Evolutionary conservation across 2,329 filamentous ascomycete genomes (phyloP).

Genomic region (Davidsoniella australis): DNA sequence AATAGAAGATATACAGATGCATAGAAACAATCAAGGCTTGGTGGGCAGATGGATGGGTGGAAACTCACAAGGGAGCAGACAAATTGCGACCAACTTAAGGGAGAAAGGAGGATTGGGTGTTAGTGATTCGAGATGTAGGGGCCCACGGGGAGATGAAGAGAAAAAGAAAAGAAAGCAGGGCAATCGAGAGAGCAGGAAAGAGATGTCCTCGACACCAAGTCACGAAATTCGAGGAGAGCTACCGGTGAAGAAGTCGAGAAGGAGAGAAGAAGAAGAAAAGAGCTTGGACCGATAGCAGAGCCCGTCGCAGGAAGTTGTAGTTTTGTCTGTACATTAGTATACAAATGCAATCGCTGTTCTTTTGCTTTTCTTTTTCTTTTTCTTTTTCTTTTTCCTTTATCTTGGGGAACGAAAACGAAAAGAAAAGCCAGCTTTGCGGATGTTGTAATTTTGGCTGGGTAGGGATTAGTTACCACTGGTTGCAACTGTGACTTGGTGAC

Average conservation of each 20-base stretch:
- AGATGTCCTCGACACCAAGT: no score
- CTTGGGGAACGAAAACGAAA: no score
- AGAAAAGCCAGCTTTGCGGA: no score
- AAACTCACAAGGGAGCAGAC: neutral
- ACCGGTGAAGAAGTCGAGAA: neutral
- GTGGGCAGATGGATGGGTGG: neutral
- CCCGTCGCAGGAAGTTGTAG: neutral
- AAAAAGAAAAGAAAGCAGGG: neutral
- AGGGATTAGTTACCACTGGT: no score
- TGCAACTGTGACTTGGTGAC: no score
- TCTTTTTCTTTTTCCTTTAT: no score
- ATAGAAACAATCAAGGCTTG: neutral
- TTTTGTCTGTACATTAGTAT: neutral
- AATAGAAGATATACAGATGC: neutral
- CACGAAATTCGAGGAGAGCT: no score
- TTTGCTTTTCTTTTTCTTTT: no score
- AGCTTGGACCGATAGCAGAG: neutral
- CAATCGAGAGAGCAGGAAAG: no score
- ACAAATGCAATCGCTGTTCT: neutral
- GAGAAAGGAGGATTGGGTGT: neutral
- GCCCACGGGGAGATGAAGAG: neutral
- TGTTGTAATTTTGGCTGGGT: no score
- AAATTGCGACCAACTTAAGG: neutral
- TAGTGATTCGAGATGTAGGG: no score
- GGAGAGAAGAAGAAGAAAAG: conserved; percentile 1